Percentiles rank a stretch among this genome's conserved stretches.
These are phyloP conservation scores for thale cress (Arabidopsis thaliana) DNA, from an alignment of 345 rosid genomes.

Conservation along the genomic window DNA sequence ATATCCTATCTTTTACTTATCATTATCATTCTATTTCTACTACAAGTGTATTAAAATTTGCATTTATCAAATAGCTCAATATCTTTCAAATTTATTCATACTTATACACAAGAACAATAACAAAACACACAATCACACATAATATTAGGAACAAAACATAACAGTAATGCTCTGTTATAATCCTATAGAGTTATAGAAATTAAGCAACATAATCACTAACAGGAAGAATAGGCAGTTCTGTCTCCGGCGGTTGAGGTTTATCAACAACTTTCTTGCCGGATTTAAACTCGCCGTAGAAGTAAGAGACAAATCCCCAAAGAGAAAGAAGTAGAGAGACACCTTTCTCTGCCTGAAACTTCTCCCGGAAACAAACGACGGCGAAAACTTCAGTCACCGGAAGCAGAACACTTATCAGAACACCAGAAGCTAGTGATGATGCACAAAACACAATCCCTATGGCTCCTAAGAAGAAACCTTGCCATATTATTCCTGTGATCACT, in stretches of 20 bases:
- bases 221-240: conserved; percentile 37
- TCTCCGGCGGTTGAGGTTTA: conserved; percentile 24
- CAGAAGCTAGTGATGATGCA: conserved; percentile 65
- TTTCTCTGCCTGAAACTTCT: conserved; percentile 69
- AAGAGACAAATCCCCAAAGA: conserved; percentile 76
- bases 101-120: not conserved
- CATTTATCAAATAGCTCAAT: not conserved
- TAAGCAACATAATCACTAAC: conserved; percentile 13
- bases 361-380: conserved; percentile 65
- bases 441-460: conserved; percentile 63
- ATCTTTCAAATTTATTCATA: not conserved
- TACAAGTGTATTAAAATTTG: not conserved
- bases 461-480: conserved; percentile 68
- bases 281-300: conserved; percentile 73
- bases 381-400: conserved; percentile 71
- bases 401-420: conserved; percentile 50
- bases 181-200: too few species aligned
- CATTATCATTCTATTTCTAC: not conserved
- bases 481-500: conserved; percentile 45
- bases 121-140: not conserved
- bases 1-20: not conserved
- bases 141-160: not conserved
- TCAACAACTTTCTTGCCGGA: conserved; percentile 37
- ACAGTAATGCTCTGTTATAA: not conserved
- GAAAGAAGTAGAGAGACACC: conserved; percentile 72